Evolutionary conservation across 352 stramenopile species (phyloP), one percentile per base, ranked within the genome.

Genomic region (Phytophthora colocasiae): DNA sequence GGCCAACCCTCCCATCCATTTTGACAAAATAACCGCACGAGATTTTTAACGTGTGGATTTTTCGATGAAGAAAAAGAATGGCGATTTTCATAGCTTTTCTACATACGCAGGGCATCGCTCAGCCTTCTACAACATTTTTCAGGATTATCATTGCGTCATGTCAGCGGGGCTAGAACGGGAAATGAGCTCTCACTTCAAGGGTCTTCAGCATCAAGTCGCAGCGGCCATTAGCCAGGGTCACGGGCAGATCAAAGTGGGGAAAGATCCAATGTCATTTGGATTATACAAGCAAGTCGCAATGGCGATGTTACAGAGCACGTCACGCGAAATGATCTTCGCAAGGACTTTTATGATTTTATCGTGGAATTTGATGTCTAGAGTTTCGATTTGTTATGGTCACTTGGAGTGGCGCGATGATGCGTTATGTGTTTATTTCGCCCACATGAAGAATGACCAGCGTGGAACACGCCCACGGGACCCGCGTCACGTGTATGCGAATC

Each of bases 391-490:
- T 27, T 68, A 68, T 24, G 6, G 26, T 9, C 63, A 79, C 39
- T 36, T 81, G 2, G 53, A 69, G 17, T 83, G 52, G 53, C 31
- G 50, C 0, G 63, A 74, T 12, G 71, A 83, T 61, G 59, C 75
- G 12, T 32, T 79, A 0, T 54, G 64, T 15, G 65, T 81, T 0
- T 76, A 68, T 43, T 83, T 81, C 36, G 59, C 70, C 0, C 61
- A 83, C 24, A 78, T 72, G 61, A 79, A 81, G 31, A 79, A 69
- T 6, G 58, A 78, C 17, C 62, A 83, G 19, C 19, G 40, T 9
- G 66, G 55, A 19, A 22, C 44, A 6, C 34, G 58, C 1, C 58
- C 66, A 26, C 49, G 52, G 3, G 71, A 83, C 46, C 69, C 71
- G 15, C 58, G 49, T 10, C 71, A 78, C 38, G 26, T 78, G 7